phyloP scores from a whole-genome alignment of 2,329 filamentous ascomycete species.

The Trichoderma polysporum region DNA sequence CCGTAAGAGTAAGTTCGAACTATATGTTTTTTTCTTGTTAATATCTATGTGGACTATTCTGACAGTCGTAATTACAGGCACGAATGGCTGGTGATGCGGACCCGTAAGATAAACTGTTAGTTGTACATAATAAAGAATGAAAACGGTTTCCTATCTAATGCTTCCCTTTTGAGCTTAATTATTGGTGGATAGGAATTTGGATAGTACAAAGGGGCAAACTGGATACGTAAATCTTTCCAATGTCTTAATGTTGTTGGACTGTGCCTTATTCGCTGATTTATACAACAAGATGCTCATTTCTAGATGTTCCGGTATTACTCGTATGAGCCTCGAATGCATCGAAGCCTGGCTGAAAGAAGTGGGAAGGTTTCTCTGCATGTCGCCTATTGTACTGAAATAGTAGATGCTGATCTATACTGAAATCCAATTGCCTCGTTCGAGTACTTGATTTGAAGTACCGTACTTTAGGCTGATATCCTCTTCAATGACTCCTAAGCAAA shows the following conservation, averaged over 20 bases:
- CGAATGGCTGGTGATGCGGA: slow-evolving; percentile 56
- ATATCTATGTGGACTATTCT: slow-evolving; percentile 11
- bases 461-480: slow-evolving; percentile 15
- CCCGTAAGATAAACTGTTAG: slow-evolving; percentile 39
- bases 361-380: not conserved
- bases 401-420: not conserved
- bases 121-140: slow-evolving; percentile 38
- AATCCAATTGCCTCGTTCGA: not conserved
- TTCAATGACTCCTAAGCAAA: not conserved
- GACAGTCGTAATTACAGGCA: slow-evolving; percentile 42
- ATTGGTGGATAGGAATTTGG: not conserved
- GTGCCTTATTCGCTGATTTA: not conserved
- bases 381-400: no score
- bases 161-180: not conserved
- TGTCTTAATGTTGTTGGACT: not conserved
- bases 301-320: not conserved
- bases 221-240: not conserved
- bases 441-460: slow-evolving; percentile 6
- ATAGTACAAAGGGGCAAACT: not conserved
- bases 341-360: not conserved
- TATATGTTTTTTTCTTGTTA: no score
- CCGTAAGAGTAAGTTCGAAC: slow-evolving; percentile 61
- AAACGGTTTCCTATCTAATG: not conserved
- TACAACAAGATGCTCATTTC: not conserved
- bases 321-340: no score